A percentile compares a stretch with the other conserved stretches of the same genome.
Conservation (phyloP, 2,329 filamentous ascomycete species). For the Cordyceps cicadae region DNA sequence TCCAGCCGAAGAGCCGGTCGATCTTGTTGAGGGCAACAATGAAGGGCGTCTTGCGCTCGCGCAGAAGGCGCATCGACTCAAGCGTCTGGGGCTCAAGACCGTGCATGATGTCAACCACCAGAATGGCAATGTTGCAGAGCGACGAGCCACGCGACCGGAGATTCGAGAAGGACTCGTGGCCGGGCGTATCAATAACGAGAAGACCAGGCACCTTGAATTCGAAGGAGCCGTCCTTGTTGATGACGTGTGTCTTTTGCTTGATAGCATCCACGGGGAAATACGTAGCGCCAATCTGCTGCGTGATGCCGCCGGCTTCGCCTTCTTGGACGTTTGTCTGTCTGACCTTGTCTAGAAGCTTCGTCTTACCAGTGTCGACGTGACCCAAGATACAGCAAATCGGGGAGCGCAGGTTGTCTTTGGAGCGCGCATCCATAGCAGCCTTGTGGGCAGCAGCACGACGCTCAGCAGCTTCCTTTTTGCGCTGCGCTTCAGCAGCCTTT, state of each 20-base stretch:
- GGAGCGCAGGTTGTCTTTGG: constrained; percentile 88
- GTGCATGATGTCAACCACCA: constrained; percentile 99
- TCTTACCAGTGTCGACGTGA: constrained; percentile 99
- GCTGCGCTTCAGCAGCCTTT: constrained; percentile 61
- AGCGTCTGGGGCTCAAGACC: constrained; percentile 94
- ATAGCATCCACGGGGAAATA: constrained; percentile 97
- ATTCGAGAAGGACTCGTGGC: constrained; percentile 99
- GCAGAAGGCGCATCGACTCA: constrained; percentile 90
- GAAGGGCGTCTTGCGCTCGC: constrained; percentile 92
- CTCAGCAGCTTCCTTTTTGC: constrained; percentile 83
- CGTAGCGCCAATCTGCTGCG: constrained; percentile 97
- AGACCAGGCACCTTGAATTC: constrained; percentile 97
- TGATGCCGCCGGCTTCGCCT: constrained; percentile 98
- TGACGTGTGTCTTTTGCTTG: constrained; percentile 82
- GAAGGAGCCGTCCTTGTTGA: constrained; percentile 84
- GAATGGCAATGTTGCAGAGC: constrained; percentile 97
- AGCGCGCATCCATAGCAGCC: constrained; percentile 81
- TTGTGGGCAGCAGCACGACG: constrained; percentile 84
- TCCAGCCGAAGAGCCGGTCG: constrained; percentile 98
- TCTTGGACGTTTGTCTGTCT: constrained; percentile 98
- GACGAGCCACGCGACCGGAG: constrained; percentile 93
- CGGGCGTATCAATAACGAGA: constrained; percentile 93
- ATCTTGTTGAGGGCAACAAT: constrained; percentile 99
- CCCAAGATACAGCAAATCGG: constrained; percentile 99
- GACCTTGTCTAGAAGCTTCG: constrained; percentile 97